These are phyloP conservation scores for Fremontodendron californicum DNA, from an alignment of 345 rosid genomes.

Conservation along the genomic window DNA sequence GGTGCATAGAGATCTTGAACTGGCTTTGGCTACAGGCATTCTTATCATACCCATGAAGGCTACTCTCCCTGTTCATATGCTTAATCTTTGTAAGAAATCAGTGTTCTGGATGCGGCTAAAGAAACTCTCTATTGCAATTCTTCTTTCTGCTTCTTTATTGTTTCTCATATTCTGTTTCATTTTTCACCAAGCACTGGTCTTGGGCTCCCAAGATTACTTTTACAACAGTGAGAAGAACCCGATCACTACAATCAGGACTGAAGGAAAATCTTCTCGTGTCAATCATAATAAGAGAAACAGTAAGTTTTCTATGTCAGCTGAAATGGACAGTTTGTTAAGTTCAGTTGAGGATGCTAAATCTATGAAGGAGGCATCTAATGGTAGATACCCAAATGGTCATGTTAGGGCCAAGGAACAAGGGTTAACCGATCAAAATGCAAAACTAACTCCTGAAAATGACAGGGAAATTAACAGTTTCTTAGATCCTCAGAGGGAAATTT, in stretches of 20 bases:
- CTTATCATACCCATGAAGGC: constrained; percentile 70
- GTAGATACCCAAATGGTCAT: constrained; percentile 19
- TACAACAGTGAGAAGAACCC: constrained; percentile 31
- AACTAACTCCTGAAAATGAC: constrained; percentile 19
- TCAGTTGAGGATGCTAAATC: constrained; percentile 36
- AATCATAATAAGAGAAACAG: constrained; percentile 22
- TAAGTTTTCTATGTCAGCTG: constrained; percentile 33
- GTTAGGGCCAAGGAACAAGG: constrained; percentile 12
- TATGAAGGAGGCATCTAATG: constrained; percentile 21
- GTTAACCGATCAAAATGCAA: constrained; percentile 16
- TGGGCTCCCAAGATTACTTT: constrained; percentile 32
- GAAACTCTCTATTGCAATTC: constrained; percentile 41
- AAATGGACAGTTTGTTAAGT: constrained; percentile 39
- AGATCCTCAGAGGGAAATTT: constrained; percentile 12
- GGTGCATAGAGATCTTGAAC: constrained; percentile 49
- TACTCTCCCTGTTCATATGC: constrained; percentile 47
- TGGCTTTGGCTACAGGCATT: constrained; percentile 55
- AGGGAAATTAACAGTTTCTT: neutral
- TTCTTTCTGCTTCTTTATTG: constrained; percentile 43
- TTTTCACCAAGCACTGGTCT: constrained; percentile 32
- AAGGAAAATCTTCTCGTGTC: constrained; percentile 40
- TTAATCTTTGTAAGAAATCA: constrained; percentile 57
- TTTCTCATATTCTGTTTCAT: constrained; percentile 42
- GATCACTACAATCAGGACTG: constrained; percentile 20
- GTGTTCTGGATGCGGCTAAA: constrained; percentile 54